These are phyloP conservation scores for Nymphaea colorata DNA, from an alignment of 164 flowering plant genomes.

Conservation along the genomic window DNA sequence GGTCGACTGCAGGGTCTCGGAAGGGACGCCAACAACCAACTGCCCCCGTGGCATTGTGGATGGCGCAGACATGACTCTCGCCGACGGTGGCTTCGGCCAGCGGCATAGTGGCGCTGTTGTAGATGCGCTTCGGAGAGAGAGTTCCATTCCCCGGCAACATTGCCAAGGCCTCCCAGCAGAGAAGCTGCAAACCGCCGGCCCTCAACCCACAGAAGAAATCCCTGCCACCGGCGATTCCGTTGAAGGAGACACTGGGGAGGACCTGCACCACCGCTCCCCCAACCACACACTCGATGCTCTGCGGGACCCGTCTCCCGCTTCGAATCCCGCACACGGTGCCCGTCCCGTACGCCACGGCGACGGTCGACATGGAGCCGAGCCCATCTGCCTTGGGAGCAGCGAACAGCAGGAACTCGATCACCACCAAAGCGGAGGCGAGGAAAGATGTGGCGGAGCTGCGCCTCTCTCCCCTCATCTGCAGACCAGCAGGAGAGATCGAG, in stretches of 20 bases:
- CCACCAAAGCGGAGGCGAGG: slow-evolving; percentile 8
- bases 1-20: not conserved
- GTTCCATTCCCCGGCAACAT: not conserved
- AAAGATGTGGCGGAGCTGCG: slow-evolving; percentile 1
- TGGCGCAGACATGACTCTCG: slow-evolving; percentile 56
- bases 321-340: slow-evolving; percentile 62
- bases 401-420: not conserved
- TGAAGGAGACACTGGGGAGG: slow-evolving; percentile 41
- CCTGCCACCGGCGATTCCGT: slow-evolving; percentile 53
- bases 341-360: slow-evolving; percentile 41
- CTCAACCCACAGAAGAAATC: slow-evolving; percentile 59
- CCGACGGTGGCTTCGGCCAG: slow-evolving; percentile 45
- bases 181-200: slow-evolving; percentile 44
- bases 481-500: no score
- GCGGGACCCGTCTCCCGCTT: slow-evolving; percentile 4
- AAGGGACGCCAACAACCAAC: slow-evolving; percentile 58
- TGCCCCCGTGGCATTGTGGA: slow-evolving; percentile 16
- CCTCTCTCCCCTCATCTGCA: no score
- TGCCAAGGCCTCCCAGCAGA: slow-evolving; percentile 49
- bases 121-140: slow-evolving; percentile 26
- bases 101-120: slow-evolving; percentile 14
- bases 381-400: slow-evolving; percentile 8
- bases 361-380: slow-evolving; percentile 53
- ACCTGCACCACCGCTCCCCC: slow-evolving; percentile 1
- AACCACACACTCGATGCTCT: not conserved